phyloP scores from a whole-genome alignment of 768 basidiomycete species.

The Tricholoma bakamatsutake region DNA sequence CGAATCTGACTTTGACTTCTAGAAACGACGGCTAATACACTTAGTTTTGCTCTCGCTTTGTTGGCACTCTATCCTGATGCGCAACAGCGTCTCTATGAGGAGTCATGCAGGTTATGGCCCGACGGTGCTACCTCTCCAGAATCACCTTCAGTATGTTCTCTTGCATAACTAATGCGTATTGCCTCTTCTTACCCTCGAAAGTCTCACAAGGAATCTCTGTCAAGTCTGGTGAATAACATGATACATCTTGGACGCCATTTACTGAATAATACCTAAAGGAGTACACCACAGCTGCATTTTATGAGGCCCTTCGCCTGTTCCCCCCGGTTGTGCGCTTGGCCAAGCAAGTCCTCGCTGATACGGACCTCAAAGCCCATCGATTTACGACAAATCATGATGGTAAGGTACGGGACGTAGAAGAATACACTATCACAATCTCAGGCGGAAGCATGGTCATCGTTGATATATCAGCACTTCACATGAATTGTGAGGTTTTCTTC shows the following conservation, averaged over 20 bases:
- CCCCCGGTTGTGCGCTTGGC: slow-evolving; percentile 31
- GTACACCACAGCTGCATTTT: slow-evolving; percentile 37
- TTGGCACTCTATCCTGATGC: slow-evolving; percentile 46
- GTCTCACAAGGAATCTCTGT: slow-evolving; percentile 35
- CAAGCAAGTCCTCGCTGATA: slow-evolving; percentile 30
- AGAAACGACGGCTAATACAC: slow-evolving; percentile 45
- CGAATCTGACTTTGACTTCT: neutral
- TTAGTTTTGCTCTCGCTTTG: slow-evolving; percentile 35
- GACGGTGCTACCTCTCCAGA: slow-evolving; percentile 21
- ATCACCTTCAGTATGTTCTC: slow-evolving; percentile 23
- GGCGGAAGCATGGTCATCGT: slow-evolving; percentile 33
- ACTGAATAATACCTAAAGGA: slow-evolving; percentile 20
- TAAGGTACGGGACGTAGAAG: slow-evolving; percentile 22
- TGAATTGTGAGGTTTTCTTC: slow-evolving; percentile 33
- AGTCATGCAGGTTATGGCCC: slow-evolving; percentile 35
- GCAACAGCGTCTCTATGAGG: slow-evolving; percentile 41
- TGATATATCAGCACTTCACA: slow-evolving; percentile 38
- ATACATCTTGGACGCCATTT: neutral
- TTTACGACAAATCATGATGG: slow-evolving; percentile 24
- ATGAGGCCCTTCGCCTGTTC: slow-evolving; percentile 41
- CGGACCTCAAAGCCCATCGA: slow-evolving; percentile 25
- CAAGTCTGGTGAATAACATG: slow-evolving; percentile 25
- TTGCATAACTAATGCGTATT: neutral
- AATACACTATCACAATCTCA: slow-evolving; percentile 29
- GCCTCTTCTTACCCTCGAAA: slow-evolving; percentile 9